Evolutionary conservation across 176 grass and related monocot species (phyloP).

Genomic region (Pontederia paniculata): DNA sequence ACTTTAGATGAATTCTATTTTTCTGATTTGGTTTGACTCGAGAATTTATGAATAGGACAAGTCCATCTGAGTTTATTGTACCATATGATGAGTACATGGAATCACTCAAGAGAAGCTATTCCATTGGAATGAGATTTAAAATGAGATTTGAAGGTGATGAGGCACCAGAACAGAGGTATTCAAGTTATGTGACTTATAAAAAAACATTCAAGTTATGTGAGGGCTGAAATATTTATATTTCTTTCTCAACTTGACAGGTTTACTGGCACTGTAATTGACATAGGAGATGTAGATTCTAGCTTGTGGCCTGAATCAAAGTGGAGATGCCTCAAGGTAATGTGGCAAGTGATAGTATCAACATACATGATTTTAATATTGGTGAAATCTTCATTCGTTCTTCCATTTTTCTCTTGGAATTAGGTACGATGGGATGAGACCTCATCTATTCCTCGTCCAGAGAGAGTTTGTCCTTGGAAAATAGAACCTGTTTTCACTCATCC

Average conservation of each 20-base stretch:
- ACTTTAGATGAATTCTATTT: background rate
- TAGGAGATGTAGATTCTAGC: conserved; percentile 58
- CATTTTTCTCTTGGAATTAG: conserved; percentile 29
- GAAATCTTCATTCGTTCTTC: background rate
- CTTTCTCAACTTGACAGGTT: conserved; percentile 32
- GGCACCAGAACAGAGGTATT: conserved; percentile 40
- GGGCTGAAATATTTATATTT: too few species aligned
- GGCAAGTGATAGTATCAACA: too few species aligned
- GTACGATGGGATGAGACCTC: conserved; percentile 94
- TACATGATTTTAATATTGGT: conserved; percentile 1
- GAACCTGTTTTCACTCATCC: conserved; percentile 67
- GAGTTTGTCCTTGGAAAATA: conserved; percentile 89
- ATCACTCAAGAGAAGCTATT: conserved; percentile 26
- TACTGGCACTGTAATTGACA: conserved; percentile 75
- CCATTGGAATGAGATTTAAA: conserved; percentile 33
- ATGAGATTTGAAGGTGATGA: conserved; percentile 54
- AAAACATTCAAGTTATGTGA: too few species aligned
- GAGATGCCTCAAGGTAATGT: conserved; percentile 64
- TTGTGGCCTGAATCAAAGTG: conserved; percentile 72
- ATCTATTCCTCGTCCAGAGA: conserved; percentile 64
- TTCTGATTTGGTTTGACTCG: background rate
- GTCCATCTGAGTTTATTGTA: conserved; percentile 39
- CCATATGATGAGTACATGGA: conserved; percentile 45
- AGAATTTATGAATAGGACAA: conserved; percentile 29
- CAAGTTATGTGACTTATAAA: too few species aligned